Evolutionary conservation across 2,329 filamentous ascomycete species (phyloP), one percentile per base, ranked within the genome.

Genomic region (Hymenoscyphus linearis): DNA sequence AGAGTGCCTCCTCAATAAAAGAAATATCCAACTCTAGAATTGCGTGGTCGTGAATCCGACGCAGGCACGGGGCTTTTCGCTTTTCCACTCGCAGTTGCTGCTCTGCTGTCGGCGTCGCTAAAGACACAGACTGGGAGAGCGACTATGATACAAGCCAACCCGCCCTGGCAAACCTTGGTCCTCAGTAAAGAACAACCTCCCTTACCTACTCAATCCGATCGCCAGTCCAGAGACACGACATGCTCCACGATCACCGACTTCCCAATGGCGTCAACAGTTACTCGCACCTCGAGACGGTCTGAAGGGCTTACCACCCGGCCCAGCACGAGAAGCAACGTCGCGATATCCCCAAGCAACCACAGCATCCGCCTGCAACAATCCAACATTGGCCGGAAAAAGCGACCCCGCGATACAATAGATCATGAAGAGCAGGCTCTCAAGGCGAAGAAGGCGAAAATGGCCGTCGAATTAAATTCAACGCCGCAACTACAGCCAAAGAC

Each of bases 401-500:
- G 81, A 65, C 74, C 73, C 55, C 76, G 81, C 67, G 79, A 82
- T 57, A 64, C 73, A 57, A 69, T 74, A 60, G 76, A 79, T 55
- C 74, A 74, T 69, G 78, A 82, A 60, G 74, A 76, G 68, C 78
- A 80, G 64, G 71, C 74, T 60, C 67, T 77, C 53, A 76, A 76
- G 60, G 69, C 74, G 59, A 85, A 85, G 74, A 80, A 76, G 71
- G 72, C 78, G 58, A 76, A 79, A 63, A 80, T 85, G 66, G 74
- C 80, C 26, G 80, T 84, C 65, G 82, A 85, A 67, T 82, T 85
- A 55, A 72, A 79, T 4, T 64, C 76, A 4, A 70, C 73, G 62
- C 67, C 71, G 52, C 60, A 59, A 52, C 44, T 54, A 25, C 52
- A 63, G 52, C 61, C 62, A 55, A 65, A 64, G 60, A 67, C 60